These are phyloP conservation scores for Juglanconis juglandina DNA, from an alignment of 2,329 filamentous ascomycete genomes.

Conservation along the genomic window DNA sequence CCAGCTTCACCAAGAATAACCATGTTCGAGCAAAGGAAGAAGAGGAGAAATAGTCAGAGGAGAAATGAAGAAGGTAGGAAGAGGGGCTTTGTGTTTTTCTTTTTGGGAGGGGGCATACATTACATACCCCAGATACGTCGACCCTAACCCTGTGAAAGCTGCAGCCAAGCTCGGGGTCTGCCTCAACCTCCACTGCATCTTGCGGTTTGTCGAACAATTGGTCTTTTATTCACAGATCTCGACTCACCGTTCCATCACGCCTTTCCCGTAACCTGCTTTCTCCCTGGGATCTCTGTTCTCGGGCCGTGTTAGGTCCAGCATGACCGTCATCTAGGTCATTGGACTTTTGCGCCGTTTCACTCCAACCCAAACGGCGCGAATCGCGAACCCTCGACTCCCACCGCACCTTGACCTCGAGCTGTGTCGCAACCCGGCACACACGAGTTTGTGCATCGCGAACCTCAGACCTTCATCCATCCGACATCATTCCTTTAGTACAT, in stretches of 20 bases:
- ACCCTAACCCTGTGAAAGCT: no score
- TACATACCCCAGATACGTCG: no score
- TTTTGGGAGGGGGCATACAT: no score
- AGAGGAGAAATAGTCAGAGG: no score
- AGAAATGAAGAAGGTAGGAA: no score
- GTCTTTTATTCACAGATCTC: not conserved
- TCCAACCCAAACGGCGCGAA: not conserved
- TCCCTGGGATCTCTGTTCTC: not conserved
- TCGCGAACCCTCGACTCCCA: not conserved
- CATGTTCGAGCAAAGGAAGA: no score
- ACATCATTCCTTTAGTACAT: constrained; percentile 30
- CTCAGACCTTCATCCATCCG: not conserved
- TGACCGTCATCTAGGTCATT: constrained; percentile 7
- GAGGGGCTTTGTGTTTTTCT: no score
- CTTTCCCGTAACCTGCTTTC: not conserved
- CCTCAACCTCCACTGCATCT: no score
- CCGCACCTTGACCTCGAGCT: not conserved
- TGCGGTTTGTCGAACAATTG: no score
- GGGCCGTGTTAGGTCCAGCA: not conserved
- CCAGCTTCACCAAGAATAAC: no score
- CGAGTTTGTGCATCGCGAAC: not conserved
- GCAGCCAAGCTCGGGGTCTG: no score
- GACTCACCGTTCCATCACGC: not conserved
- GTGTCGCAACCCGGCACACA: not conserved
- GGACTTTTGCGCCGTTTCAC: not conserved